Percentiles rank a stretch among this genome's conserved stretches.
These are phyloP conservation scores for Tylopilus subfusipes DNA, from an alignment of 768 basidiomycete genomes.

Conservation along the genomic window DNA sequence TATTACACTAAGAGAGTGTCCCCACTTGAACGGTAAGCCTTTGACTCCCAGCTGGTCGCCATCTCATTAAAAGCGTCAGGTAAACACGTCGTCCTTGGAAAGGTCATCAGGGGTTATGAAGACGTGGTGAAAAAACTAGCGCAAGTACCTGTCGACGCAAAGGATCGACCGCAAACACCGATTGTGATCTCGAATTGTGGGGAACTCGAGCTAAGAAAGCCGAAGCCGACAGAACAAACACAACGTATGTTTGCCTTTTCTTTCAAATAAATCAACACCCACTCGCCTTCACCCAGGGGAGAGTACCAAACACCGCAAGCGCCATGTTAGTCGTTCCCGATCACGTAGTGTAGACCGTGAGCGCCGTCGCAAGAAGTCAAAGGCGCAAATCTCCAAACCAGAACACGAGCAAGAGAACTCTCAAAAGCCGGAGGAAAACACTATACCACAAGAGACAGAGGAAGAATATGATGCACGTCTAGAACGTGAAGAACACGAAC, in stretches of 20 bases:
- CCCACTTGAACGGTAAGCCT: slow-evolving; percentile 65
- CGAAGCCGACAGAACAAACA: slow-evolving; percentile 5
- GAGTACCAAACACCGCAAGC: slow-evolving; percentile 17
- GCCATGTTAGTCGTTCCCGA: slow-evolving; percentile 19
- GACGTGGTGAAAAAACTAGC: slow-evolving; percentile 58
- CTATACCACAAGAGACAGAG: slow-evolving; percentile 49
- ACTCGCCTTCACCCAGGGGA: slow-evolving; percentile 4
- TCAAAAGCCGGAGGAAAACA: slow-evolving; percentile 1
- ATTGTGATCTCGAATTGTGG: slow-evolving; percentile 76
- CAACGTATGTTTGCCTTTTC: slow-evolving; percentile 12
- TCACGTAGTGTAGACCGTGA: slow-evolving; percentile 30
- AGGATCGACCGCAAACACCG: slow-evolving; percentile 66
- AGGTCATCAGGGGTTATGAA: slow-evolving; percentile 57
- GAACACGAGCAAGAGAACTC: slow-evolving; percentile 10
- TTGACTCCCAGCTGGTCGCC: not conserved
- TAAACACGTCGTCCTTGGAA: slow-evolving; percentile 58
- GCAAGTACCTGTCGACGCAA: slow-evolving; percentile 66
- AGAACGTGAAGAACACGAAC: slow-evolving; percentile 63
- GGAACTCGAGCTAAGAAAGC: slow-evolving; percentile 68
- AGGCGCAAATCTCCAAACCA: slow-evolving; percentile 9
- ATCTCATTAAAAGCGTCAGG: slow-evolving; percentile 33
- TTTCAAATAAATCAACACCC: not conserved
- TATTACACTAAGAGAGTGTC: slow-evolving; percentile 71
- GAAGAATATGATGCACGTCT: slow-evolving; percentile 70
- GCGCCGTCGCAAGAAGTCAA: slow-evolving; percentile 28